Base-by-base conservation (phyloP, 75 land plant genomes). In the Sequoiadendron giganteum region DNA sequence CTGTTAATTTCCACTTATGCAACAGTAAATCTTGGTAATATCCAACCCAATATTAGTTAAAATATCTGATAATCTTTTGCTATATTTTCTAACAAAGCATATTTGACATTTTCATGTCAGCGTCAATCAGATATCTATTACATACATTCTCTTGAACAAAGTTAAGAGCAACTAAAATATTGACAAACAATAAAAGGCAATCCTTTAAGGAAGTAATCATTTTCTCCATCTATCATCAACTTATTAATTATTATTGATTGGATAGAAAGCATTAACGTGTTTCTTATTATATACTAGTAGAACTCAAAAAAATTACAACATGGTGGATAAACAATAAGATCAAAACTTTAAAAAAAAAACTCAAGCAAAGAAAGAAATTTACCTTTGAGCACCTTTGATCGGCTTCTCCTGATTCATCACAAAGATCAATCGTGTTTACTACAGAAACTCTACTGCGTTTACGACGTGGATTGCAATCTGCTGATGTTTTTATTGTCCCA, bases 331-430 rank as follows among this genome's bases (percentile, higher is more conserved):
- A 61, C n/a, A 61, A 61, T 61, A 45, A 42, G 42, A 82, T 47
- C 3, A 73, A 21, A 43, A 61, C 25, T 25, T 11, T 10, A 1
- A 79, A 79, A 19, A 45, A 16, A 16, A 9, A 81, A 0, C 10
- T n/a, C 28, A 45, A n/a, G 4, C 28, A 82, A 82, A 38, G 40
- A 52, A 52, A 45, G 7, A 40, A 45, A 40, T 42, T 82, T 28
- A 82, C 84, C 84, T 82, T 82, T 40, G n/a, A 43, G 47, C n/a
- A 82, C n/a, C 49, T 82, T 82, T 45, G 84, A 45, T 82, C 32
- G n/a, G 52, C 30, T 82, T 82, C 84, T 82, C 52, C 84, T 43
- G 52, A 40, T 25, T 82, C 84, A 28, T 82, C 84, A 40, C 52
- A 82, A 82, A 82, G 84, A 82, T 43, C 84, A 82, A 82, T 82